Evolutionary conservation across 2,329 filamentous ascomycete species (phyloP).

Genomic region (Curvularia spicifera): DNA sequence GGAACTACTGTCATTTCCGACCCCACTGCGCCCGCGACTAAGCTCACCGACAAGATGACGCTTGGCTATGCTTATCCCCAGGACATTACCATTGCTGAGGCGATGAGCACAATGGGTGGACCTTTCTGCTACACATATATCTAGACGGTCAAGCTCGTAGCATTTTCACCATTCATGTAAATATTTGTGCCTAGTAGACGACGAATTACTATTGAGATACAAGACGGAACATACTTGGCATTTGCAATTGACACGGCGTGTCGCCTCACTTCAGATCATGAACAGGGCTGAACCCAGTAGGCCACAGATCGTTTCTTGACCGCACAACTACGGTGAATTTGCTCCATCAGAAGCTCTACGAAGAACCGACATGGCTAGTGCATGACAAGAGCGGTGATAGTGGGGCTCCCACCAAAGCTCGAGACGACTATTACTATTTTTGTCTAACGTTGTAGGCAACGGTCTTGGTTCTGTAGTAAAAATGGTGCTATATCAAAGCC

Average conservation of each 20-base stretch:
- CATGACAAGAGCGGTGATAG: not conserved
- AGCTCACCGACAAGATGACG: slow-evolving; percentile 54
- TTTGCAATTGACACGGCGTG: not conserved
- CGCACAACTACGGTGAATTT: not conserved
- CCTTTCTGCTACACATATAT: slow-evolving; percentile 57
- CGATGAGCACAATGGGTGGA: slow-evolving; percentile 54
- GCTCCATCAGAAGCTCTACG: not conserved
- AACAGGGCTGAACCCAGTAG: not conserved
- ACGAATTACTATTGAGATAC: not conserved
- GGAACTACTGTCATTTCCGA: slow-evolving; percentile 54
- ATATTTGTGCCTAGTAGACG: slow-evolving; percentile 13
- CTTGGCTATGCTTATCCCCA: slow-evolving; percentile 47
- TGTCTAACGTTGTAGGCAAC: not conserved
- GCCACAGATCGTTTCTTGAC: not conserved
- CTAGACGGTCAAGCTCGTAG: slow-evolving; percentile 13
- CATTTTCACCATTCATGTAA: slow-evolving; percentile 7
- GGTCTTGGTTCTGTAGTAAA: not conserved
- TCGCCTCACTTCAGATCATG: not conserved
- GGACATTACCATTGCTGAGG: slow-evolving; percentile 46
- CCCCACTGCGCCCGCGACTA: slow-evolving; percentile 53
- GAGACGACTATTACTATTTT: not conserved
- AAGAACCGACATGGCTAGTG: not conserved
- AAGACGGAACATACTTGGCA: slow-evolving; percentile 4
- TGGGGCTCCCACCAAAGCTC: not conserved
- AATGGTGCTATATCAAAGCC: not conserved